phyloP scores from a whole-genome alignment of 495 filamentous ascomycete species.

The Hypoxylon crocopeplum region DNA sequence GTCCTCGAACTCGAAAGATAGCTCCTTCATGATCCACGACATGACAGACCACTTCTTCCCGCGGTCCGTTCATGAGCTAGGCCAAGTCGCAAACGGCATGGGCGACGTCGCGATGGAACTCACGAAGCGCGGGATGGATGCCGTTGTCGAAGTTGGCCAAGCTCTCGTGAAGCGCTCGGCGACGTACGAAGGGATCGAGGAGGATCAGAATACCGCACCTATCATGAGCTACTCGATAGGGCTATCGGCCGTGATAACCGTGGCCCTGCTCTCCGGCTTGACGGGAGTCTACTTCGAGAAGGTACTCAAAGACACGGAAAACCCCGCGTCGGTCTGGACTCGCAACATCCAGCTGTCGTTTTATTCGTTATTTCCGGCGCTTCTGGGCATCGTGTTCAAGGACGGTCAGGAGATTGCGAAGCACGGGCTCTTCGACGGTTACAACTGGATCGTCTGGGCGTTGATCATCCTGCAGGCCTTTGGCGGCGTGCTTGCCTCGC shows the following conservation, averaged over 20 bases:
- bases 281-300: conserved; percentile 96
- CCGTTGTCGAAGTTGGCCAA: conserved; percentile 49
- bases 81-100: conserved; percentile 52
- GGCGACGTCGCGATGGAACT: conserved; percentile 56
- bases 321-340: conserved; percentile 79
- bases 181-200: conserved; percentile 90
- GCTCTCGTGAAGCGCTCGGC: conserved; percentile 77
- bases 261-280: conserved; percentile 79
- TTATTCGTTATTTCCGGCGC: conserved; percentile 86
- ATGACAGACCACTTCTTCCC: conserved; percentile 71
- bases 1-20: conserved; percentile 52
- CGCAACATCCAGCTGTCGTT: conserved; percentile 93
- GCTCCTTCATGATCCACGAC: conserved; percentile 59
- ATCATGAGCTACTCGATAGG: conserved; percentile 78
- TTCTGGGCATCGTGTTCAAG: conserved; percentile 84
- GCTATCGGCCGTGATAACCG: conserved; percentile 75
- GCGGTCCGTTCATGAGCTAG: conserved; percentile 70
- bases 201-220: conserved; percentile 72
- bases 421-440: conserved; percentile 90
- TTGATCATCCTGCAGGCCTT: conserved; percentile 81
- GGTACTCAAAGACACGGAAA: conserved; percentile 81
- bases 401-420: conserved; percentile 84
- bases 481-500: conserved; percentile 81
- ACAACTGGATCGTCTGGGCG: conserved; percentile 89
- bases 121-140: conserved; percentile 53